Base-by-base conservation (phyloP, 441 rosid genomes). In the Biscutella auriculata region DNA sequence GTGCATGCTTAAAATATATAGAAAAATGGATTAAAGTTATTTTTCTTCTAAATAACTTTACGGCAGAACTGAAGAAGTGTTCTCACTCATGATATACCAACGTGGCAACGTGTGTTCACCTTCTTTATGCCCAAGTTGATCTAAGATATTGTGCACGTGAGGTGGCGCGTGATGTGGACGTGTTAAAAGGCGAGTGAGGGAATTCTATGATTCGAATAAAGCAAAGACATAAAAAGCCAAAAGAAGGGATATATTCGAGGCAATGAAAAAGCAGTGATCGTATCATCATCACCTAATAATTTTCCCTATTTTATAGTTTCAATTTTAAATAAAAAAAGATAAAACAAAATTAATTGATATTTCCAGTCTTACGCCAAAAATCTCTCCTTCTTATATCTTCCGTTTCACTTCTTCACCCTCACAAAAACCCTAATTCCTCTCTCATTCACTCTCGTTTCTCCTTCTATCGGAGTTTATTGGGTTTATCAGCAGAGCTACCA, bases 201-300 rank as follows among this genome's bases (percentile, higher is more conserved):
- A 9, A 29, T 7, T 30, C 2, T 6, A 15, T 41, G 50, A 5
- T 28, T 7, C 32, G 61, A 59, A 51, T 57, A 41, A 7, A 39
- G 53, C 23, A 9, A 30, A 65, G 34, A 35, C 37, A 67, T 21
- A 54, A 41, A 53, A 53, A 63, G 58, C 66, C 65, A 60, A 49
- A 53, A n/a, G n/a, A 35, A 36, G 43, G 15, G 66, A 53, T 45
- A 60, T 60, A 67, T 53, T 67, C 66, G 71, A 67, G 57, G 71
- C 61, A 28, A 28, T 28, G 4, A 58, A 50, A 42, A 21, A 51
- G 27, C 13, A 5, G 21, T 4, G 9, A 44, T 47, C 23, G 23
- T 19, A 19, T 53, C 46, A 67, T 67, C 71, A 67, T 67, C 62
- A 60, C 71, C 46, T 33, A 60, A 67, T 67, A 46, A 60, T 67